Base-by-base conservation (phyloP, 768 basidiomycete genomes). In the Collybia sp. region DNA sequence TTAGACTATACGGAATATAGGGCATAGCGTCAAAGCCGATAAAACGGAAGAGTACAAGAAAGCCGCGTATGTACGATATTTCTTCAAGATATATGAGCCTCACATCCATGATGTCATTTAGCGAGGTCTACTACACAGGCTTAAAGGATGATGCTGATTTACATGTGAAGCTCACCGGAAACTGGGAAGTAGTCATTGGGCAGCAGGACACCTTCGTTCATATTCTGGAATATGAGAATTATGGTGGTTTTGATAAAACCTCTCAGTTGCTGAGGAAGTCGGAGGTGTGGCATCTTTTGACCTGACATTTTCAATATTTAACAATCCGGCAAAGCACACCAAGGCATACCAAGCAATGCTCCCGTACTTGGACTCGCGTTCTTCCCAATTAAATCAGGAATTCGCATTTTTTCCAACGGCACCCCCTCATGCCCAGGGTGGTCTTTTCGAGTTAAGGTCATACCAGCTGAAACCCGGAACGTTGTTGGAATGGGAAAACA, bases 381-480 rank as follows among this genome's bases (percentile, higher is more conserved):
- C 82, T 25, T 76, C 77, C 12, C 92, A 95, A 54, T 76, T 95
- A 40, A 83, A 79, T 54, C 91, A 93, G 61, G 95, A 99, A 62
- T 99, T 99, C 66, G 91, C 90, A 1, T 95, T 97, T 70, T 82
- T 94, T 60, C 92, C 93, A 5, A 90, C 93, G 1, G 79, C 89
- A 15, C 92, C 93, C 30, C 93, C 94, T 5, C 85, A 77, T 53
- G 75, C 81, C 4, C 79, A 87, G 54, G 95, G 94, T 5, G 95
- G 96, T 5, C 73, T 99, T 39, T 99, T 96, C 60, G 96, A 99
- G 67, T 71, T 98, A 56, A 77, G 96, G 56, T 82, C 78, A 32
- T 99, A 99, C 67, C 82, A 82, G 60, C 67, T 96, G 47, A 82
- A 85, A 56, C 90, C 95, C 3, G 96, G 96, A 6, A 83, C 86